Base-by-base conservation (phyloP, 1,139 yeast genomes). In the Pichia cactophila region DNA sequence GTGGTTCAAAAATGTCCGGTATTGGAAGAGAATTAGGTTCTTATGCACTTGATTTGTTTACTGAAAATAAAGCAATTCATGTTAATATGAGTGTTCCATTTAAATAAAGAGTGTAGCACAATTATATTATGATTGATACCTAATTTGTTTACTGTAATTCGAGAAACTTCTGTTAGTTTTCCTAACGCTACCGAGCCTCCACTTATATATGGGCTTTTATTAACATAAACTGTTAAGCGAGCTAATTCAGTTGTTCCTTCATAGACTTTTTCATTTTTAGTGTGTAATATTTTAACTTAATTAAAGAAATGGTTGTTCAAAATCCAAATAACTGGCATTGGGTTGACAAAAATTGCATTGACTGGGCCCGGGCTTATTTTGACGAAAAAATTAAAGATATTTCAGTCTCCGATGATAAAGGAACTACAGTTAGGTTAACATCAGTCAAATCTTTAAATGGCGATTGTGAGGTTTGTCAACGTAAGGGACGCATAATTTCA, bases 291-390 rank as follows among this genome's bases (percentile, higher is more conserved):
- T 11, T 7, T 9, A 9, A 28, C 9, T 9, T 28, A 28, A 28
- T 28, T 28, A 9, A 28, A 28, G 12, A 48, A 49, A 82, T 82
- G 88, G 88, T 80, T 46, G 80, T 83, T 42, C 81, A 81, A 63
- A 83, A 83, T 70, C 88, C 88, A 43, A 82, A 83, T 66, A 83
- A 83, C 67, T 83, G 88, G 98, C 98, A 92, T 74, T 92, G 98
- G 98, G 97, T 92, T 55, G 97, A 92, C 70, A 92, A 92, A 69
- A 92, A 92, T 74, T 92, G 98, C 70, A 77, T 90, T 53, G 82
- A 79, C 55, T 92, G 98, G 98, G 76, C 96, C 14, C 80, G 81
- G 54, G 75, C 77, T 43, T 92, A 90, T 67, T 86, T 92, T 65
- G 67, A 71, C 44, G 76, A 78, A 44, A 75, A 79, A 47, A 69